Evolutionary conservation across 495 filamentous ascomycete species (phyloP).

Genomic region (Parathielavia appendiculata): DNA sequence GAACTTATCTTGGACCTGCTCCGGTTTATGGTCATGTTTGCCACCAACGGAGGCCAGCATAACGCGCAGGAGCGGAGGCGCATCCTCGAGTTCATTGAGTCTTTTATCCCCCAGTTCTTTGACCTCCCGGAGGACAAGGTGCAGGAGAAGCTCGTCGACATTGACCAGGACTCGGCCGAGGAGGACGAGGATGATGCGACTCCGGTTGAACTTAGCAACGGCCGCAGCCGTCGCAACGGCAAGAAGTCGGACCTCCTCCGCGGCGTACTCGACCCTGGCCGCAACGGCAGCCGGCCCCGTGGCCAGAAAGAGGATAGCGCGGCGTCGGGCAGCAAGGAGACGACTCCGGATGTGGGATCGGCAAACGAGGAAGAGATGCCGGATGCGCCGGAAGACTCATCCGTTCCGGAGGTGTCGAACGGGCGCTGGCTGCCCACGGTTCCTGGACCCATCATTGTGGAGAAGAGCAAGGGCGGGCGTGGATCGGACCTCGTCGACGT

Average conservation of each 20-base stretch:
- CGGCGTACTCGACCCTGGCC: slow-evolving; percentile 72
- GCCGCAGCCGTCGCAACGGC: slow-evolving; percentile 61
- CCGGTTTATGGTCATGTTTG: slow-evolving; percentile 70
- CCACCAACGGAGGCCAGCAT: slow-evolving; percentile 60
- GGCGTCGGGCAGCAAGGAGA: slow-evolving; percentile 71
- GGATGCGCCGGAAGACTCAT: slow-evolving; percentile 45
- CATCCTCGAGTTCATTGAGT: slow-evolving; percentile 76
- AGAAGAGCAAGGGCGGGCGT: slow-evolving; percentile 34
- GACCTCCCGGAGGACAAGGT: slow-evolving; percentile 72
- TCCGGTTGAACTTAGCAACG: slow-evolving; percentile 50
- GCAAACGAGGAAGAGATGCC: slow-evolving; percentile 61
- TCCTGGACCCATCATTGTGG: slow-evolving; percentile 44
- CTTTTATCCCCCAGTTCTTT: slow-evolving; percentile 86
- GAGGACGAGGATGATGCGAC: slow-evolving; percentile 66
- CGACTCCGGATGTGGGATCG: slow-evolving; percentile 75
- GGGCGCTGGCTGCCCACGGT: slow-evolving; percentile 51
- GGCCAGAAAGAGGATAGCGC: slow-evolving; percentile 69
- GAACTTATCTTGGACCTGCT: slow-evolving; percentile 77
- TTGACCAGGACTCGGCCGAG: slow-evolving; percentile 55
- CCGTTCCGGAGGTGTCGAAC: slow-evolving; percentile 48
- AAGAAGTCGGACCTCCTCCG: slow-evolving; percentile 79
- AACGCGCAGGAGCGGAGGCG: slow-evolving; percentile 68
- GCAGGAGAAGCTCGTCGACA: slow-evolving; percentile 67
- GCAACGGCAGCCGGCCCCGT: slow-evolving; percentile 56
- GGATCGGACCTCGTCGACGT: slow-evolving; percentile 37